A percentile compares a stretch with the other conserved stretches of the same genome.
Conservation (phyloP, 2,329 filamentous ascomycete genomes). For the Trichophyton verrucosum region DNA sequence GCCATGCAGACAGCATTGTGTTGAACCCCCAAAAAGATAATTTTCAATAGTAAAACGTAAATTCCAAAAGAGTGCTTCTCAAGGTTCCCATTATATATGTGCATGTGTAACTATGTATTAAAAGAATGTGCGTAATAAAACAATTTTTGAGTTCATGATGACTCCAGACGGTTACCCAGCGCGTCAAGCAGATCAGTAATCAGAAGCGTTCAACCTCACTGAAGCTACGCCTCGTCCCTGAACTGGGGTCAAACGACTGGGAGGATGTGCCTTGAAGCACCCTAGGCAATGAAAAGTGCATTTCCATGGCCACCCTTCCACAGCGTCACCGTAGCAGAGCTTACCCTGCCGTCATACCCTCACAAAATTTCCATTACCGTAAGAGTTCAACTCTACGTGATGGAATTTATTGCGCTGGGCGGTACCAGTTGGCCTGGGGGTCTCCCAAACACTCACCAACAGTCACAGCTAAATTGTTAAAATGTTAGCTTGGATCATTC, state of each 20-base stretch:
- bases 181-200: background rate
- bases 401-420: background rate
- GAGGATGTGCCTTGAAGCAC: background rate
- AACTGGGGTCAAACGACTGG: background rate
- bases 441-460: conserved; percentile 9
- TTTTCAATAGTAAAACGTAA: too few species aligned
- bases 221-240: background rate
- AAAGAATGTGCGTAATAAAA: background rate
- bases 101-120: background rate
- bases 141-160: background rate
- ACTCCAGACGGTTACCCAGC: background rate
- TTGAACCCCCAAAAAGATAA: too few species aligned
- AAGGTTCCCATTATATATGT: background rate
- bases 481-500: conserved; percentile 1
- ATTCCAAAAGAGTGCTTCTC: background rate
- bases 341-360: background rate
- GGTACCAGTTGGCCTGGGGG: conserved; percentile 8
- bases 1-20: too few species aligned
- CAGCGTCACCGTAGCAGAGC: background rate
- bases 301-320: background rate
- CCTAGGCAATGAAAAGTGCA: background rate
- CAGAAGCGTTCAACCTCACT: background rate
- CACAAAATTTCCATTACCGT: background rate
- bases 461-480: conserved; percentile 4
- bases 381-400: background rate